Evolutionary conservation across 1,284 basidiomycete species (phyloP).

Genomic region (Pholiota adiposa): DNA sequence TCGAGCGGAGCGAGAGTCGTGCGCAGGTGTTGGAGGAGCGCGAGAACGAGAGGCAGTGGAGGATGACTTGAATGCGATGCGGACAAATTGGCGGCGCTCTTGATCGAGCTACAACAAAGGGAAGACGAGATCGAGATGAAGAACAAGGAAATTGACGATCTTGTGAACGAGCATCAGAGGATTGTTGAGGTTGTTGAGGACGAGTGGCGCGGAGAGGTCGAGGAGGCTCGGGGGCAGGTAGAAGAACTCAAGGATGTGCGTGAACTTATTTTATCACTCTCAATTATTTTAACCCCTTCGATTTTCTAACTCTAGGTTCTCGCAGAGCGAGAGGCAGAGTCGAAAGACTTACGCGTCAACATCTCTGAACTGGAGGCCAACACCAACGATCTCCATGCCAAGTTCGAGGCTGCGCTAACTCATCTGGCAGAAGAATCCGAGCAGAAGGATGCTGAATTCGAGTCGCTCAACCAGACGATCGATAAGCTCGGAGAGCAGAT

Average conservation of each 20-base stretch:
- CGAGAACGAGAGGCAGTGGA: conserved; percentile 73
- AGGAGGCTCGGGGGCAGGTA: conserved; percentile 69
- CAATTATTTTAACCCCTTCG: not conserved
- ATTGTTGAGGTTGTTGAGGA: conserved; percentile 73
- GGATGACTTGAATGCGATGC: conserved; percentile 71
- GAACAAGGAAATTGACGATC: conserved; percentile 70
- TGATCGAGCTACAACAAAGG: conserved; percentile 81
- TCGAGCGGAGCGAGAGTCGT: conserved; percentile 72
- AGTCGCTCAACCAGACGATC: conserved; percentile 65
- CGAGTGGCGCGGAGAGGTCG: conserved; percentile 79
- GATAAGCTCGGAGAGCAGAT: conserved; percentile 71
- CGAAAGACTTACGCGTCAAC: conserved; percentile 72
- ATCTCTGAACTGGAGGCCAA: conserved; percentile 75
- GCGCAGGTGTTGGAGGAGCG: conserved; percentile 69
- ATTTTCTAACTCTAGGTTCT: conserved; percentile 51
- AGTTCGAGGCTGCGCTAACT: conserved; percentile 73
- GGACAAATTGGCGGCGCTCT: conserved; percentile 78
- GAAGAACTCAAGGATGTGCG: conserved; percentile 79
- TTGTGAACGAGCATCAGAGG: conserved; percentile 67
- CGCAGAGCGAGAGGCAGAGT: conserved; percentile 75
- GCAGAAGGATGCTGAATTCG: conserved; percentile 73
- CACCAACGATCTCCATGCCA: conserved; percentile 68
- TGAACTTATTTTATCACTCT: conserved; percentile 16
- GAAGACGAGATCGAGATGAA: conserved; percentile 83
- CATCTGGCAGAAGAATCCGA: conserved; percentile 76